These are phyloP conservation scores for Citrus mangshanensis DNA, from an alignment of 345 rosid genomes.

Conservation along the genomic window DNA sequence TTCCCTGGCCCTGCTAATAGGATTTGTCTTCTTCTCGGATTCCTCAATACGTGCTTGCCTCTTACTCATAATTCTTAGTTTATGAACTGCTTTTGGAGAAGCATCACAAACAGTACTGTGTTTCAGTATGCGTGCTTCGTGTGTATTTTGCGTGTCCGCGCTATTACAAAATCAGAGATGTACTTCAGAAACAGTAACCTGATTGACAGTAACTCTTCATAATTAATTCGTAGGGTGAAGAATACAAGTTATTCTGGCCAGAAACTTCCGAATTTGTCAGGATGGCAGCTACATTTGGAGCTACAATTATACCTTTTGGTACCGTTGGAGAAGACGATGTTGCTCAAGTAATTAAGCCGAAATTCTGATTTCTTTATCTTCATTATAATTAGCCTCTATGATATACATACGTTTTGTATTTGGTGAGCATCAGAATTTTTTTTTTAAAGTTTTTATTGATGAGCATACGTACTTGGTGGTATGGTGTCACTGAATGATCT, in stretches of 20 bases:
- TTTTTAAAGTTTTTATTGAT: no score
- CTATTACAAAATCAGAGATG: not conserved
- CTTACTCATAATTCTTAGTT: not conserved
- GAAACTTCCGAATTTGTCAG: slow-evolving; percentile 72
- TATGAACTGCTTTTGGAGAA: not conserved
- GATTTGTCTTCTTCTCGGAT: no score
- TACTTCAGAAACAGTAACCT: not conserved
- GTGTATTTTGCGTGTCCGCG: no score
- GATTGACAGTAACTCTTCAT: not conserved
- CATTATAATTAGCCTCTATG: not conserved
- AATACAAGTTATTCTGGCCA: slow-evolving; percentile 76
- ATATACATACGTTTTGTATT: no score
- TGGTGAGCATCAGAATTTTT: no score
- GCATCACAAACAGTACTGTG: not conserved
- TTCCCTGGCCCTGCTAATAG: no score
- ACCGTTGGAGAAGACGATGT: slow-evolving; percentile 80
- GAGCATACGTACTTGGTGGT: no score
- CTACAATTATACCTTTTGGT: slow-evolving; percentile 74
- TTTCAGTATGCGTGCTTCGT: no score
- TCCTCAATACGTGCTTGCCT: not conserved
- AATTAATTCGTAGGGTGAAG: slow-evolving; percentile 53
- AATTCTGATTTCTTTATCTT: not conserved
- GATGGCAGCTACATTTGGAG: slow-evolving; percentile 81
- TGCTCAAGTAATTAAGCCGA: slow-evolving; percentile 35
- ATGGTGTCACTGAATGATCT: no score